Percentiles rank a stretch among this genome's conserved stretches.
Conservation (phyloP, 2,329 filamentous ascomycete species). For the Clarireedia hainanense region DNA sequence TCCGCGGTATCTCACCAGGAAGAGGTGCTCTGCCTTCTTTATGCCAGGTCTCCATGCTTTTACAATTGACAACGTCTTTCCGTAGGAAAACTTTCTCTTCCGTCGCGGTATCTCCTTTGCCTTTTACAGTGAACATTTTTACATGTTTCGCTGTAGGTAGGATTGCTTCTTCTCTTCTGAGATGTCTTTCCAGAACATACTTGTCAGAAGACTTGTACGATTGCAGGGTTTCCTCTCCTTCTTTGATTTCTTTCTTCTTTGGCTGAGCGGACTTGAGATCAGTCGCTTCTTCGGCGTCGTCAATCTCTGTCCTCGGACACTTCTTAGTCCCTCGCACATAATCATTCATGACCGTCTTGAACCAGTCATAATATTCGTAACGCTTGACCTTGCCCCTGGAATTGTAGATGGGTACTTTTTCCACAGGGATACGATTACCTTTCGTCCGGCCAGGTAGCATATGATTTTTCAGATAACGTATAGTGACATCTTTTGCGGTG, state of each 20-base stretch:
- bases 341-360: conserved; percentile 67
- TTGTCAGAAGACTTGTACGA: conserved; percentile 83
- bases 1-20: conserved; percentile 65
- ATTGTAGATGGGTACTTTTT: conserved; percentile 76
- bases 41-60: conserved; percentile 94
- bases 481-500: conserved; percentile 85
- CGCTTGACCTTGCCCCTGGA: conserved; percentile 67
- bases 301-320: conserved; percentile 56
- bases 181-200: conserved; percentile 75
- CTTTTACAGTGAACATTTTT: conserved; percentile 65
- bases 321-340: conserved; percentile 50
- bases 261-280: conserved; percentile 68
- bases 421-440: conserved; percentile 66
- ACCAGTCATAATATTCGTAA: conserved; percentile 82
- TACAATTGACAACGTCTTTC: conserved; percentile 73
- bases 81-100: conserved; percentile 76
- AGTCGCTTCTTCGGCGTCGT: conserved; percentile 70
- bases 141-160: conserved; percentile 59
- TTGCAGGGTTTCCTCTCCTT: conserved; percentile 74
- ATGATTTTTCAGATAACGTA: conserved; percentile 77
- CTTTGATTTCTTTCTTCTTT: conserved; percentile 64
- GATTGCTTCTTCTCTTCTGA: conserved; percentile 88
- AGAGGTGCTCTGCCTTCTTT: conserved; percentile 81
- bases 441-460: conserved; percentile 85
- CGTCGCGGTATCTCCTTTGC: conserved; percentile 64